These are phyloP conservation scores for Mortierella sp. DNA, from an alignment of 371 early-diverging fungal species.

Conservation along the genomic window DNA sequence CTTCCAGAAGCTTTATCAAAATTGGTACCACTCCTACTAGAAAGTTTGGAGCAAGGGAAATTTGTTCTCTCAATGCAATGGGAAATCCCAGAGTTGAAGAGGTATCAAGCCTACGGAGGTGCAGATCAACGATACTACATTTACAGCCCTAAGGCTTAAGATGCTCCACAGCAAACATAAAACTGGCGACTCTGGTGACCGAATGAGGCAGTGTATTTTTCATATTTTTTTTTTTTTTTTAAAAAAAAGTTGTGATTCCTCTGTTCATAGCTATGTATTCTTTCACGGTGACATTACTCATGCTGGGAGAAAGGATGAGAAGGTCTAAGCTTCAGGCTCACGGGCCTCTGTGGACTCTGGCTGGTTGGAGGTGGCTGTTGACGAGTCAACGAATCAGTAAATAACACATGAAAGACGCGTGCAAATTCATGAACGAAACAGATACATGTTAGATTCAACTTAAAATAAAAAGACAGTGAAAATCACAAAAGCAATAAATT, in stretches of 20 bases:
- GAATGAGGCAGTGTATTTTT: background rate
- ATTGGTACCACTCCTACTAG: constrained; percentile 20
- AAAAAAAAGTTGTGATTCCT: background rate
- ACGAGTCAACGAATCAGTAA: background rate
- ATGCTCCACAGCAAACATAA: background rate
- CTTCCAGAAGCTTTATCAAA: constrained; percentile 38
- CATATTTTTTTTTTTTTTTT: background rate
- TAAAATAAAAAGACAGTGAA: background rate
- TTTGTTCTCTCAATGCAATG: constrained; percentile 42
- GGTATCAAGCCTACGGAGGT: constrained; percentile 22
- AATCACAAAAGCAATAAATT: background rate
- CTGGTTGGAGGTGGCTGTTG: constrained; percentile 2
- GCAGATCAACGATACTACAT: constrained; percentile 22
- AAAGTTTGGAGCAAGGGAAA: constrained; percentile 27
- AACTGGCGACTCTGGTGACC: background rate
- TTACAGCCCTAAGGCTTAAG: constrained; percentile 6
- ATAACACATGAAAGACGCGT: background rate
- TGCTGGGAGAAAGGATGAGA: background rate
- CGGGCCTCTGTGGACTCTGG: constrained; percentile 17
- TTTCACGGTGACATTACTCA: background rate
- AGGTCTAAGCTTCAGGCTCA: constrained; percentile 20
- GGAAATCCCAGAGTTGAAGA: constrained; percentile 35
- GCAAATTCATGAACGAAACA: too few species aligned
- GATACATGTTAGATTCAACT: background rate
- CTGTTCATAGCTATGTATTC: background rate